Evolutionary conservation across 257 asterid genomes (phyloP), one percentile per base, ranked within the genome.

Genomic region (Primulina tabacum): DNA sequence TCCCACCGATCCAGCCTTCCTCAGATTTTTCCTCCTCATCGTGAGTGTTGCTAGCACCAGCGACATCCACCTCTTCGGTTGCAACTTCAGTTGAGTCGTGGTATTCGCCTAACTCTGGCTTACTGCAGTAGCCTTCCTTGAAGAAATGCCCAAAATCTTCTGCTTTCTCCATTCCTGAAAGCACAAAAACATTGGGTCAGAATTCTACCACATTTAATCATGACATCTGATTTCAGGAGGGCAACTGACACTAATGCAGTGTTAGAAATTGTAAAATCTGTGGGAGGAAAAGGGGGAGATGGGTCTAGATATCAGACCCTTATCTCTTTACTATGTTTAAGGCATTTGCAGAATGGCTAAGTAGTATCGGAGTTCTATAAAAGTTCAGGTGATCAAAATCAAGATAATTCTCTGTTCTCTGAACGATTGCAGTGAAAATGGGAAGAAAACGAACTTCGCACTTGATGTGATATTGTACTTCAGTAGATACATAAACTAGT

Each of bases 1-100:
- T 80, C 57, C 85, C 90, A 75, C 88, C 86, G 30, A 77, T 78
- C 90, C 90, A 85, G 7, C 87, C 90, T 76, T 85, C 87, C 40
- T 84, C 89, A 1, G 71, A 82, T 38, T 82, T 82, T 63, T 78
- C 87, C 69, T 80, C 83, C 59, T 73, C 83, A 5, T 74, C 57
- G 21, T 50, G 21, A 50, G 57, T 77, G 72, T 62, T 69, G 60
- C 72, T 72, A 57, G 12, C 71, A 53, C 47, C 68, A 4, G 56
- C 64, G 43, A 9, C 69, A 14, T 76, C 84, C 29, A 65, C 65
- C 62, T 74, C 82, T 71, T 76, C 35, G 12, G 69, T 65, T 24
- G 40, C 73, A 38, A 33, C 75, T 55, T 81, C 84, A 62, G 77
- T 65, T 43, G 77, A 56, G 55, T 63, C 64, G 60, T 8, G 60